phyloP scores from a whole-genome alignment of 1,284 basidiomycete genomes.

The Naganishia cerealis region DNA sequence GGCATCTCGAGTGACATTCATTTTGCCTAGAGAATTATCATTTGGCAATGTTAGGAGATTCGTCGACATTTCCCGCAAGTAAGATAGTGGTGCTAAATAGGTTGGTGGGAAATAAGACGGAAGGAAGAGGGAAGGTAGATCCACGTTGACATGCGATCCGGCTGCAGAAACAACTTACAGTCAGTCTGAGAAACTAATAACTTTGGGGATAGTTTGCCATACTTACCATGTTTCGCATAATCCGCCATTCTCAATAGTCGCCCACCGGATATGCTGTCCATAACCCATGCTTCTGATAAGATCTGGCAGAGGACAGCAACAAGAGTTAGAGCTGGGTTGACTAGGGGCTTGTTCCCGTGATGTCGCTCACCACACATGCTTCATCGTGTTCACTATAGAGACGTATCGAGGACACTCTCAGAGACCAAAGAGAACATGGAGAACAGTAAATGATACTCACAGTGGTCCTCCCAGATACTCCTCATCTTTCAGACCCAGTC shows the following conservation, averaged over 20 bases:
- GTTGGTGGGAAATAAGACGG: constrained; percentile 20
- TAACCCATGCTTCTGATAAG: constrained; percentile 14
- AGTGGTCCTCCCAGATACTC: constrained; percentile 7
- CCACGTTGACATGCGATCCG: neutral
- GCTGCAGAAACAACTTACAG: neutral
- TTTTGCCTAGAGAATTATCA: neutral
- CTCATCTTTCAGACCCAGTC: neutral
- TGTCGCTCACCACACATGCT: constrained; percentile 9
- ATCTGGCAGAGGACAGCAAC: neutral
- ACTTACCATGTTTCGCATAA: constrained; percentile 20
- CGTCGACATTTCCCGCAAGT: neutral
- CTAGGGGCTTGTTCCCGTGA: neutral
- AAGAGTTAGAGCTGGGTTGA: too few species aligned
- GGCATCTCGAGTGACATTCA: neutral
- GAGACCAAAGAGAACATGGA: neutral
- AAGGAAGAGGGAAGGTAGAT: constrained; percentile 8
- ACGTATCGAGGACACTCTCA: neutral
- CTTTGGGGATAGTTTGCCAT: neutral
- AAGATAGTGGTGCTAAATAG: neutral
- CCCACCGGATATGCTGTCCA: neutral
- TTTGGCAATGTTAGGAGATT: neutral
- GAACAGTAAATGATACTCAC: neutral
- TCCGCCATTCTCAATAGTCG: constrained; percentile 11
- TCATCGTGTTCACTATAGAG: constrained; percentile 1
- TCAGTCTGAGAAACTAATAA: neutral